A percentile compares a stretch with the other conserved stretches of the same genome.
Evolutionary conservation across 805 yeast genomes (phyloP).

Genomic region (Kodamaea nitidulidarum): DNA sequence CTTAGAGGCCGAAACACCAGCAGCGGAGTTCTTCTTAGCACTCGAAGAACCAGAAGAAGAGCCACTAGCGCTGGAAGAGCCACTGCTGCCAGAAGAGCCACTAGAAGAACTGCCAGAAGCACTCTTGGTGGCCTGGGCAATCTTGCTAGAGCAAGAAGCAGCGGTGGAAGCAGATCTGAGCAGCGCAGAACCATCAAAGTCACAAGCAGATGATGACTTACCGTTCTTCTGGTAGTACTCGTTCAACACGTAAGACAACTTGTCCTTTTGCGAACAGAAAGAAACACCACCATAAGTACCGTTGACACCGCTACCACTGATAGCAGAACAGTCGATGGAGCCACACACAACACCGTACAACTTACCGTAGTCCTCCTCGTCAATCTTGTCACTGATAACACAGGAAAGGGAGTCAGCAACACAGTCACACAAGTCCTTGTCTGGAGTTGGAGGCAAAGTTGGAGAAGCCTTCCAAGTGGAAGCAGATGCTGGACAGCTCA

Average conservation of each 20-base stretch:
- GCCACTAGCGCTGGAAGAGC: conserved; percentile 18
- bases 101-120: conserved; percentile 19
- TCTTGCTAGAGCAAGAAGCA: conserved; percentile 27
- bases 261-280: conserved; percentile 63
- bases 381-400: conserved; percentile 56
- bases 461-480: conserved; percentile 63
- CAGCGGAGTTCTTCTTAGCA: conserved; percentile 10
- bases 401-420: conserved; percentile 52
- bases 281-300: conserved; percentile 74
- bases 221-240: conserved; percentile 37
- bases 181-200: conserved; percentile 66
- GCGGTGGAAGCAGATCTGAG: conserved; percentile 28
- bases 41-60: conserved; percentile 22
- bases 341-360: conserved; percentile 59
- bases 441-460: conserved; percentile 77
- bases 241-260: conserved; percentile 61
- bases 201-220: conserved; percentile 50
- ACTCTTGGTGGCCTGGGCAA: conserved; percentile 15
- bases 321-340: conserved; percentile 56
- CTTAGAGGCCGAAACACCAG: conserved; percentile 24
- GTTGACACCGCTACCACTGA: conserved; percentile 54
- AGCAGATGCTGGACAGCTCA: conserved; percentile 58
- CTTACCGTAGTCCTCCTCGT: conserved; percentile 52
- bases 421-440: conserved; percentile 61
- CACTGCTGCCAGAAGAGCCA: conserved; percentile 21